phyloP scores from a whole-genome alignment of 805 yeast genomes.

The Debaryomyces hansenii region DNA sequence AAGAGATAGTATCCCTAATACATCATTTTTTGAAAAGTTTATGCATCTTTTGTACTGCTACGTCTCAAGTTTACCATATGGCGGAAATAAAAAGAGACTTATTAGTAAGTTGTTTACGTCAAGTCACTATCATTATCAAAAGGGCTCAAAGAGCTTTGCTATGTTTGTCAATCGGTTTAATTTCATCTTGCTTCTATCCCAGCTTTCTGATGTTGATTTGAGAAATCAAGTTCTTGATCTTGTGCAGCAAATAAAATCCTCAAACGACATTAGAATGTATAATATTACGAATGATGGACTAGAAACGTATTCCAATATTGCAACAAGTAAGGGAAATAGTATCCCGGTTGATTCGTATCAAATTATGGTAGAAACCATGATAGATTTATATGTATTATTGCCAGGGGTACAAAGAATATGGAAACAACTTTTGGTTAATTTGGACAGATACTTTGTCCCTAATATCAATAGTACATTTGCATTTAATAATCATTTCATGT shows the following conservation, averaged over 20 bases:
- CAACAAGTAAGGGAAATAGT: constrained; percentile 8
- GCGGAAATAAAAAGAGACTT: constrained; percentile 24
- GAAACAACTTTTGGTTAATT: constrained; percentile 8
- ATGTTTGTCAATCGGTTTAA: constrained; percentile 40
- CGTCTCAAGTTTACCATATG: constrained; percentile 24
- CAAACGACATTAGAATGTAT: constrained; percentile 23
- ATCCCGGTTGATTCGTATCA: constrained; percentile 21
- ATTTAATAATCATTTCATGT: background rate
- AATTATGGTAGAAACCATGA: constrained; percentile 13
- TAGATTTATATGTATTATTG: constrained; percentile 9
- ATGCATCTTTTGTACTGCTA: constrained; percentile 34
- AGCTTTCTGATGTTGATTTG: constrained; percentile 34
- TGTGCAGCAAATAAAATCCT: constrained; percentile 19
- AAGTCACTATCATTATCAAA: constrained; percentile 32
- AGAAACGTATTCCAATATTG: constrained; percentile 15
- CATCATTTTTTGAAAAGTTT: constrained; percentile 35
- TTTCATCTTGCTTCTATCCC: constrained; percentile 32
- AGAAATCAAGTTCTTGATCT: constrained; percentile 26
- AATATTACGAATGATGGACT: constrained; percentile 22
- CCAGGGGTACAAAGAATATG: constrained; percentile 19
- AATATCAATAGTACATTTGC: background rate
- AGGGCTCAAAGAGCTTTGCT: constrained; percentile 23
- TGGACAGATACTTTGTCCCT: constrained; percentile 1
- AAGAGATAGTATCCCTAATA: constrained; percentile 26
- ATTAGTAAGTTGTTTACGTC: constrained; percentile 38